These are phyloP conservation scores for Monosiga brevicollis DNA, from an alignment of 78 protist genomes.

Conservation along the genomic window DNA sequence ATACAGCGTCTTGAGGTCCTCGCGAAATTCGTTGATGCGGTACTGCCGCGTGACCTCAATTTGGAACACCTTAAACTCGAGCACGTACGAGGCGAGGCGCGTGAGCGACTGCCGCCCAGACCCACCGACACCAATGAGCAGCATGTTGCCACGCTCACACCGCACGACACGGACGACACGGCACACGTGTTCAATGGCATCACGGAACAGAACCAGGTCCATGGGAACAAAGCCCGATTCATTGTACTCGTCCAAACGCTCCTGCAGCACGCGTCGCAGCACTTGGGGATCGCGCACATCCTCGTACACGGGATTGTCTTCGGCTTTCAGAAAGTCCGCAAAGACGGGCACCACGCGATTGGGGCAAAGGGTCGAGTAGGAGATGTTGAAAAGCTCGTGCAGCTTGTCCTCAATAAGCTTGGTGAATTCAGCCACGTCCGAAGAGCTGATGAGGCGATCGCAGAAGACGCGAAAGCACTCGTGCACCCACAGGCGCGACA, in stretches of 20 bases:
- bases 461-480: constrained; percentile 93
- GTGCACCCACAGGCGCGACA: constrained; percentile 88
- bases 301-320: constrained; percentile 29
- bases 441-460: constrained; percentile 82
- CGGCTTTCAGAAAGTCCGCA: constrained; percentile 39
- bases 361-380: constrained; percentile 22
- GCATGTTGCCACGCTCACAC: constrained; percentile 73
- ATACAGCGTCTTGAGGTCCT: constrained; percentile 47
- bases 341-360: constrained; percentile 18
- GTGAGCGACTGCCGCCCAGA: constrained; percentile 79
- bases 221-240: constrained; percentile 30
- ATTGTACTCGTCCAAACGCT: constrained; percentile 55
- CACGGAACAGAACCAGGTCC: constrained; percentile 72
- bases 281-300: constrained; percentile 12
- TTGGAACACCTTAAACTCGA: constrained; percentile 35
- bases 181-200: constrained; percentile 69
- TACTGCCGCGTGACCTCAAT: constrained; percentile 58
- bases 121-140: constrained; percentile 93
- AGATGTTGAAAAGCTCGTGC: neutral
- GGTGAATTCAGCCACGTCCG: constrained; percentile 80
- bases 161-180: constrained; percentile 72
- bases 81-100: constrained; percentile 73
- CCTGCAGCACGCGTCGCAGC: constrained; percentile 34
- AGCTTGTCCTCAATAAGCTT: constrained; percentile 45
- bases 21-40: constrained; percentile 40